Conservation (phyloP, 176 grass and related monocot genomes). For the Bromus sterilis region DNA sequence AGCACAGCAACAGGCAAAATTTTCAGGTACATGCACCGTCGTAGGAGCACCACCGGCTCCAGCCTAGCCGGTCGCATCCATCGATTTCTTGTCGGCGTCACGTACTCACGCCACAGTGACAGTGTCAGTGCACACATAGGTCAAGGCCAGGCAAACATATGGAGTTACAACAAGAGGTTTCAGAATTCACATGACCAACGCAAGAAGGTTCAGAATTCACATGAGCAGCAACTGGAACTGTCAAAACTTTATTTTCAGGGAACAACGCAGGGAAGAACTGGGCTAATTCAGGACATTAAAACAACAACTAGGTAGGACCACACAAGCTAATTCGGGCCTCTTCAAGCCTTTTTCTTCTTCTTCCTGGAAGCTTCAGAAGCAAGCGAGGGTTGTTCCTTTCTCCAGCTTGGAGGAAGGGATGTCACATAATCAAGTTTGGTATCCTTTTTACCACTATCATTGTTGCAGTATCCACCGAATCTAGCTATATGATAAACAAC, state of each 20-base stretch:
- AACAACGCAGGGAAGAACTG: not conserved
- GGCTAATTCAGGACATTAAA: not conserved
- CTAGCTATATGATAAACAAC: not conserved
- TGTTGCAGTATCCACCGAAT: not conserved
- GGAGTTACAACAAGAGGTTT: not conserved
- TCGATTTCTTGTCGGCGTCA: not conserved
- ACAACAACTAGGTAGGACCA: not conserved
- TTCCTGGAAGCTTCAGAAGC: slow-evolving; percentile 31
- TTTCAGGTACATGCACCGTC: not conserved
- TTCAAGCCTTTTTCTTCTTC: not conserved
- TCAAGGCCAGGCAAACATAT: not conserved
- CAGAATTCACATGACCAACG: not conserved
- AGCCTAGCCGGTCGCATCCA: not conserved
- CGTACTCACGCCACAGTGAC: too few species aligned
- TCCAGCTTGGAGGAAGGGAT: slow-evolving; percentile 35
- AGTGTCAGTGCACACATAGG: not conserved
- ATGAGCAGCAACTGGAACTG: not conserved
- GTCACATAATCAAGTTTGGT: slow-evolving; percentile 24
- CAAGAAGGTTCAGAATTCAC: not conserved
- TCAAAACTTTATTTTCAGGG: too few species aligned
- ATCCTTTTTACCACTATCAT: not conserved
- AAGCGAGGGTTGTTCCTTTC: slow-evolving; percentile 42
- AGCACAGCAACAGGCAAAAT: not conserved
- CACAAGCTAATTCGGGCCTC: slow-evolving; percentile 28
- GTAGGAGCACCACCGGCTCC: not conserved